phyloP scores from a whole-genome alignment of 768 basidiomycete species.

The Galerina sulciceps region DNA sequence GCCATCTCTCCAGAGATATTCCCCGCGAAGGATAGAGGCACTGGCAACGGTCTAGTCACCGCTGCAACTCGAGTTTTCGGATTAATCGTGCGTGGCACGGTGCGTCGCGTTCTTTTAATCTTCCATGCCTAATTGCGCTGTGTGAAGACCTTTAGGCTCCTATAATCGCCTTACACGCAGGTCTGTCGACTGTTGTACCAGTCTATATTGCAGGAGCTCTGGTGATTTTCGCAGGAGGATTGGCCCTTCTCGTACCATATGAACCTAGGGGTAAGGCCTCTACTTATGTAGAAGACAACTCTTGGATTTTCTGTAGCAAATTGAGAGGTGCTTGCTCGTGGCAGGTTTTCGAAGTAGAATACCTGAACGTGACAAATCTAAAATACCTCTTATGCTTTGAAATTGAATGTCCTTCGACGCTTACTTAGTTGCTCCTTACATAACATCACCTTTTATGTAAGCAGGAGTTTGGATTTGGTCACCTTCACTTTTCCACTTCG shows the following conservation, averaged over 20 bases:
- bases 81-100: constrained; percentile 70
- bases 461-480: too few species aligned
- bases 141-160: constrained; percentile 51
- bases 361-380: too few species aligned
- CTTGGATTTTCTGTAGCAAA: too few species aligned
- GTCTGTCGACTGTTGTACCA: constrained; percentile 66
- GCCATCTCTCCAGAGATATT: constrained; percentile 72
- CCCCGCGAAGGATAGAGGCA: constrained; percentile 74
- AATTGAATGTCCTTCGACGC: too few species aligned
- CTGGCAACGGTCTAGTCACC: constrained; percentile 68
- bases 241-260: constrained; percentile 70
- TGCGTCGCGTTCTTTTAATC: constrained; percentile 18
- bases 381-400: too few species aligned
- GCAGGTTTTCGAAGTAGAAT: too few species aligned
- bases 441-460: too few species aligned
- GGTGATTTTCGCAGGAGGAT: constrained; percentile 59
- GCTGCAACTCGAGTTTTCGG: constrained; percentile 70
- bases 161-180: constrained; percentile 71
- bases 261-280: constrained; percentile 78
- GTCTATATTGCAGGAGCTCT: constrained; percentile 74
- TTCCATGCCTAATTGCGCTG: neutral
- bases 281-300: constrained; percentile 43
- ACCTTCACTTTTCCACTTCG: too few species aligned
- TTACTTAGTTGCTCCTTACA: too few species aligned
- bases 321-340: too few species aligned